Evolutionary conservation across 352 stramenopile species (phyloP).

Genomic region (Phytophthora colocasiae): DNA sequence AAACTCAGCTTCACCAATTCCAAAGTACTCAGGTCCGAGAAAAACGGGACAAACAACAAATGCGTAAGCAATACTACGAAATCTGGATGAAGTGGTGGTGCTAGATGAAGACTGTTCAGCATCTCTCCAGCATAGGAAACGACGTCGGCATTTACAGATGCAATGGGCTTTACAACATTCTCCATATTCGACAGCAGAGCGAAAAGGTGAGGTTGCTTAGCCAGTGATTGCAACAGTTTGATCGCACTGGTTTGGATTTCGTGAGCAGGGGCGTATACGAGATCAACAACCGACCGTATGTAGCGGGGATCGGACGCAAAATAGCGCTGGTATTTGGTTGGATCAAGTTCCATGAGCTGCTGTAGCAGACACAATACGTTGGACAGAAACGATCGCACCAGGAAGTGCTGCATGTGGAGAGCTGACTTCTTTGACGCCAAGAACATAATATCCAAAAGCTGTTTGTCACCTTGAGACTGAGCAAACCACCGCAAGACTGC

Average conservation of each 20-base stretch:
- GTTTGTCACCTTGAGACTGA: slow-evolving; percentile 15
- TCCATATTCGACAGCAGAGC: slow-evolving; percentile 23
- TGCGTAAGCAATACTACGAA: slow-evolving; percentile 28
- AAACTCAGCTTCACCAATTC: slow-evolving; percentile 41
- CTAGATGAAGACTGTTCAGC: slow-evolving; percentile 9
- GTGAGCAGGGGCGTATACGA: slow-evolving; percentile 31
- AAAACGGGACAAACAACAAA: slow-evolving; percentile 37
- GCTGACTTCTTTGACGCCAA: slow-evolving; percentile 15
- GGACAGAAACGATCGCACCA: slow-evolving; percentile 21
- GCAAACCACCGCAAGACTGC: slow-evolving; percentile 13
- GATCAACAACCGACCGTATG: slow-evolving; percentile 31
- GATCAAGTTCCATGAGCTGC: slow-evolving; percentile 5
- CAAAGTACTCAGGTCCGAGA: slow-evolving; percentile 31
- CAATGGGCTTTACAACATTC: slow-evolving; percentile 5
- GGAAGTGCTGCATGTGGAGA: slow-evolving; percentile 26
- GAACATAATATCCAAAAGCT: slow-evolving; percentile 25
- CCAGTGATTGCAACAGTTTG: slow-evolving; percentile 28
- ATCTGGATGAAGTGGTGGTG: slow-evolving; percentile 21
- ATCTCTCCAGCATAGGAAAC: slow-evolving; percentile 20
- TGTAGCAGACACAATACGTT: slow-evolving; percentile 27
- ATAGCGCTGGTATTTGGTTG: slow-evolving; percentile 16
- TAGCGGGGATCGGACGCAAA: slow-evolving; percentile 30
- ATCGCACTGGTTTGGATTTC: slow-evolving; percentile 35
- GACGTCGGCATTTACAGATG: neutral
- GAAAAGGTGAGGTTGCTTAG: slow-evolving; percentile 14